Evolutionary conservation across 768 basidiomycete genomes (phyloP), one percentile per base, ranked within the genome.

Genomic region (Mrakia gelida): DNA sequence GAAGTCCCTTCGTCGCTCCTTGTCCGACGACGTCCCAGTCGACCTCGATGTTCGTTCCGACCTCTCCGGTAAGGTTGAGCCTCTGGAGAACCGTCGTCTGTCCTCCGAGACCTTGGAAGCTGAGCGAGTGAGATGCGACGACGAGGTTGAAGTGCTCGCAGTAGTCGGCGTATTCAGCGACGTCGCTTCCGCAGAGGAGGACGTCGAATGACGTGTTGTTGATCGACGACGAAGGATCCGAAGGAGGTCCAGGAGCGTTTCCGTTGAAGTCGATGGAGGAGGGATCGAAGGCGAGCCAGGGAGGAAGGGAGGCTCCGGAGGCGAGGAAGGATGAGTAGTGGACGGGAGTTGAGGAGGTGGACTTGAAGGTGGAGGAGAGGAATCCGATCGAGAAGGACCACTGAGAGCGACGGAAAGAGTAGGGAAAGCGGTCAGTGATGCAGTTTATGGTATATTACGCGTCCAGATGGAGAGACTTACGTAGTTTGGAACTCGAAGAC

Each of bases 211-310:
- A 26, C 28, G 68, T 41, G 43, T 45, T 61, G 28, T 56, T n/a
- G 5, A 63, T 49, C 45, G 45, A 45, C 11, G 45, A 45, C 45
- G 15, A 45, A 45, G 45, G 45, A 45, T 38, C 45, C 45, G 45
- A 45, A 6, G 45, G 11, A 45, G 73, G 54, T 18, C 43, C 16
- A 18, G 95, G 95, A 4, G 91, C 88, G 32, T 91, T 87, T 13
- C 95, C 95, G 80, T 91, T 88, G 72, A 97, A 88, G 2, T 94
- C 94, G 78, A 92, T 84, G 26, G 88, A 88, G n/a, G 86, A 80
- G 11, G 89, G 82, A 83, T 93, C 87, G 84, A 93, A 98, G 13
- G 74, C 78, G 83, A 96, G 86, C 92, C 93, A 97, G 11, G 84
- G 79, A 0, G 94, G 95, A 38, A 94, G 86, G 9, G 87, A 86